A percentile compares a stretch with the other conserved stretches of the same genome.
phyloP scores from a whole-genome alignment of 2,329 filamentous ascomycete species.

The Stachybotrys echinatus region DNA sequence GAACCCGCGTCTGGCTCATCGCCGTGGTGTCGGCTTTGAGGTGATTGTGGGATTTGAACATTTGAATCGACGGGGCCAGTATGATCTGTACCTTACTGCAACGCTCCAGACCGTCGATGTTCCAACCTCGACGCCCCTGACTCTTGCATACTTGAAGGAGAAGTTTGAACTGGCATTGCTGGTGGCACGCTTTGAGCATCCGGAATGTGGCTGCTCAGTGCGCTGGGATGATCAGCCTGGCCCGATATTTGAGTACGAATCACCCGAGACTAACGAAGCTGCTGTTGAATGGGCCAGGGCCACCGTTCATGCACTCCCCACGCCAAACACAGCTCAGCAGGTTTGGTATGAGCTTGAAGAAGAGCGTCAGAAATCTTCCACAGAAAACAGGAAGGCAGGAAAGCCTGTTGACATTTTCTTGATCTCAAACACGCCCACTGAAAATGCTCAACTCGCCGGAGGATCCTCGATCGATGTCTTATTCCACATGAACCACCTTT shows the following conservation, averaged over 20 bases:
- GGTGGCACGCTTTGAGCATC: slow-evolving; percentile 2
- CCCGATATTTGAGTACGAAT: slow-evolving; percentile 1
- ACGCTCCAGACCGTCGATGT: neutral
- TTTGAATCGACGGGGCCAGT: slow-evolving; percentile 1
- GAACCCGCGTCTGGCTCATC: slow-evolving; percentile 1
- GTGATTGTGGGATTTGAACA: slow-evolving; percentile 1
- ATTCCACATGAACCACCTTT: slow-evolving; percentile 5
- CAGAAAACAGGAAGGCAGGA: neutral
- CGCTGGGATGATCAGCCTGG: slow-evolving; percentile 2
- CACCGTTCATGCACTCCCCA: neutral
- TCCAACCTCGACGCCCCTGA: neutral
- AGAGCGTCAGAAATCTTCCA: neutral
- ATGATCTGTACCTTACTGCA: slow-evolving; percentile 2
- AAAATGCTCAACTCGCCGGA: neutral
- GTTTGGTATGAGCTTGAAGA: slow-evolving; percentile 1
- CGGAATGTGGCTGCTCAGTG: slow-evolving; percentile 2
- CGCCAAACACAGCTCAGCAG: neutral
- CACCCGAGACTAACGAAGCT: slow-evolving; percentile 1
- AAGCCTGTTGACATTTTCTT: slow-evolving; percentile 2
- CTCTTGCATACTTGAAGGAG: slow-evolving; percentile 2
- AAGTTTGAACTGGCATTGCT: slow-evolving; percentile 4
- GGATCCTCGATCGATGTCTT: slow-evolving; percentile 2
- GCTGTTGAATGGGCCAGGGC: slow-evolving; percentile 1
- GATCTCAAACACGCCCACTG: neutral
- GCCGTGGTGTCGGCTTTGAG: neutral